These are phyloP conservation scores for Anisogramma anomala DNA, from an alignment of 2,329 filamentous ascomycete species.

Conservation along the genomic window DNA sequence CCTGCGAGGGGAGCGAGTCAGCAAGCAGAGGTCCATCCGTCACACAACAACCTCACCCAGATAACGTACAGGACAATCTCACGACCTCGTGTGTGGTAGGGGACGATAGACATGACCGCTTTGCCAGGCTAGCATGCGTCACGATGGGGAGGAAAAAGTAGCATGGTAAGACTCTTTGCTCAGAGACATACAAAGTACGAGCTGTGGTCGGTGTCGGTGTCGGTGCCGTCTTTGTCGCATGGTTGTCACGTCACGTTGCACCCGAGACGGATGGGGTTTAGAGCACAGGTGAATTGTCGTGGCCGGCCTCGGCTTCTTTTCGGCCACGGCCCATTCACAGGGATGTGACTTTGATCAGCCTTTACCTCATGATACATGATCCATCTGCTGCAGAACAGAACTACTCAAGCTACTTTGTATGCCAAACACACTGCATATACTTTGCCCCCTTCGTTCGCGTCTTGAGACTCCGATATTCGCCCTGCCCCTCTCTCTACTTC, in stretches of 20 bases:
- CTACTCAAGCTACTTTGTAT: no score
- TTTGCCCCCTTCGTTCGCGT: no score
- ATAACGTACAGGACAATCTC: slow-evolving; percentile 67
- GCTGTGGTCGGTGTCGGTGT: no score
- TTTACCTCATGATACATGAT: no score
- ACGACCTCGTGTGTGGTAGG: slow-evolving; percentile 61
- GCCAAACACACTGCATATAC: no score
- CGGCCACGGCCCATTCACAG: not conserved
- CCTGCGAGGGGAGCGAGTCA: slow-evolving; percentile 32
- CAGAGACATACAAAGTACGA: not conserved
- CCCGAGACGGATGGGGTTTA: not conserved
- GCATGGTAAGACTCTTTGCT: slow-evolving; percentile 3
- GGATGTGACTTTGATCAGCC: no score
- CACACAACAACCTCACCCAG: slow-evolving; percentile 9
- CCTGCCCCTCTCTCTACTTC: no score
- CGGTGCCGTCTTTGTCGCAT: no score
- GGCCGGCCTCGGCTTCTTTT: not conserved
- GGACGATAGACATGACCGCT: slow-evolving; percentile 53
- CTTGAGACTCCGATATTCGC: no score
- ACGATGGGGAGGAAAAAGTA: slow-evolving; percentile 1
- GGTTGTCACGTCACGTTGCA: not conserved
- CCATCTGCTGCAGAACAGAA: no score
- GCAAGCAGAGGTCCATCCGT: not conserved
- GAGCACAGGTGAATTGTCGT: not conserved
- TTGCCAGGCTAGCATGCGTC: slow-evolving; percentile 11